A percentile compares a stretch with the other conserved stretches of the same genome.
Evolutionary conservation across 2,329 filamentous ascomycete genomes (phyloP).

Genomic region (Aspergillus pseudotamarii): DNA sequence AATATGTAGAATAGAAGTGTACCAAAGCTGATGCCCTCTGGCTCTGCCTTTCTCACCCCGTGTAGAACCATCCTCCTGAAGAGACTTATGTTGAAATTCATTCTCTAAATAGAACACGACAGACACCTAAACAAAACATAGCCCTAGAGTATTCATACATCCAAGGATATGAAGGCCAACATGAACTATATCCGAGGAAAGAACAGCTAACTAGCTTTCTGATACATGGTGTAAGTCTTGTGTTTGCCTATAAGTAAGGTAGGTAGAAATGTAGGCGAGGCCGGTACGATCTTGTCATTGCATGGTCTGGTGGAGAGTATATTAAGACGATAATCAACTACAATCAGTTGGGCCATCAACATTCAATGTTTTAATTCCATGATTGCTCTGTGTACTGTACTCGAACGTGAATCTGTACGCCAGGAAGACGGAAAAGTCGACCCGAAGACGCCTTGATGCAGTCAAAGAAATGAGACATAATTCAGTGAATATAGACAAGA

Average conservation of each 20-base stretch:
- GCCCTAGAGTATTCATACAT: background rate
- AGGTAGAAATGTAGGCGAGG: background rate
- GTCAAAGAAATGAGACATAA: constrained; percentile 14
- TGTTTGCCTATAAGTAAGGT: background rate
- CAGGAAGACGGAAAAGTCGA: constrained; percentile 17
- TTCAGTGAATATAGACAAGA: constrained; percentile 4
- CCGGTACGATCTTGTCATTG: background rate
- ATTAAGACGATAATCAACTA: no score
- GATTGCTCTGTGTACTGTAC: constrained; percentile 16
- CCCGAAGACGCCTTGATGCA: constrained; percentile 26
- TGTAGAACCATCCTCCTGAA: no score
- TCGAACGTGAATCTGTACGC: constrained; percentile 17
- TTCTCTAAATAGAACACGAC: background rate
- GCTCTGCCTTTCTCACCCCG: background rate
- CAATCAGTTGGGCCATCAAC: background rate
- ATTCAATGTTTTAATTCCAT: constrained; percentile 3
- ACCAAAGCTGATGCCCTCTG: background rate
- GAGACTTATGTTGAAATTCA: background rate
- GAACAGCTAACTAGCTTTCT: background rate
- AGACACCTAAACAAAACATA: background rate
- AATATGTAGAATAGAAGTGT: background rate
- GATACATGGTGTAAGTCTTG: background rate
- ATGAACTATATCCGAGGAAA: background rate
- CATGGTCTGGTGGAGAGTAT: background rate
- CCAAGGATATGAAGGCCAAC: background rate